Base-by-base conservation (phyloP, 352 stramenopile species). In the Globisporangium abappressorium region DNA sequence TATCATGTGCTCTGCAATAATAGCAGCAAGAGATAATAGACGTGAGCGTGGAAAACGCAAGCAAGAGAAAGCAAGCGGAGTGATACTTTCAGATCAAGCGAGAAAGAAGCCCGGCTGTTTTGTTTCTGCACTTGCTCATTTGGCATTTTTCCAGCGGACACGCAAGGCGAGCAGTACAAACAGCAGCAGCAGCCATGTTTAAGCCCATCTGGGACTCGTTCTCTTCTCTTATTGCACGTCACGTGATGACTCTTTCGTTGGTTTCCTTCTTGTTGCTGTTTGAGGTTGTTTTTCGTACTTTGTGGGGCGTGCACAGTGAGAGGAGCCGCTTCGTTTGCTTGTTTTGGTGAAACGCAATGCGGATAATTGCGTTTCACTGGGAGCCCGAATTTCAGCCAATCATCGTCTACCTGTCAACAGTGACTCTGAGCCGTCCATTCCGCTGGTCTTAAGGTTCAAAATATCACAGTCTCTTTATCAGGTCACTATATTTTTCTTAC, bases 291-390 rank as follows among this genome's bases (percentile, higher is more conserved):
- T 33, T 65, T 46, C 26, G 43, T 38, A 65, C 58, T 55, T 64
- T 55, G 24, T 38, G 41, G 36, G 12, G 38, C 24, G 15, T 20
- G 5, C 24, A 63, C 58, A 64, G 26, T 55, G 41, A 47, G 30
- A 49, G 15, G 43, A 49, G 43, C 18, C 15, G 43, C 43, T 22
- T 49, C 5, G 34, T 41, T 41, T 41, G 34, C 34, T 46, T 49
- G 41, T 41, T 41, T 41, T 41, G 20, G 20, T 63, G 57, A 64
- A 64, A 64, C 59, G 59, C 59, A 64, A 64, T 64, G 41, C 41
- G 34, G 5, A 7, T 28, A 20, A 64, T 64, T 64, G 59, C 59
- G 59, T 64, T 64, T 64, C 59, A 64, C 14, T 2, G 2, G 22
- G 28, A 46, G n/a, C 28, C 41, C 18, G 11, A 38, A 28, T 64